Conservation (phyloP, 805 yeast species). For the Saccharomycopsis sp. region DNA sequence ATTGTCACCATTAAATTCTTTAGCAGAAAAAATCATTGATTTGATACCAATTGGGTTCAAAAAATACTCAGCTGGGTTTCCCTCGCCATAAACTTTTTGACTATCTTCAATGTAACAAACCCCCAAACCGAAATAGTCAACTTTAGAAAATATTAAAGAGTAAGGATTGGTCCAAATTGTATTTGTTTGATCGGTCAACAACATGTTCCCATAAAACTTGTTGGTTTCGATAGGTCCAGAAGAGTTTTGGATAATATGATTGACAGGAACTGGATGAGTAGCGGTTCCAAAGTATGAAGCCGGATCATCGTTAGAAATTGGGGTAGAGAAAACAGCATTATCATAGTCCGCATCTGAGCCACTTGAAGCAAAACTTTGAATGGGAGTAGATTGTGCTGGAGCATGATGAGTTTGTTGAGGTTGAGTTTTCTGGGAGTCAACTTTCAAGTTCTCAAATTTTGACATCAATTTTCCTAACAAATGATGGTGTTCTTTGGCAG, state of each 20-base stretch:
- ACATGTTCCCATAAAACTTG: slow-evolving; percentile 62
- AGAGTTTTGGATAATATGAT: slow-evolving; percentile 21
- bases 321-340: slow-evolving; percentile 28
- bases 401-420: too few species aligned
- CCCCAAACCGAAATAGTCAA: slow-evolving; percentile 45
- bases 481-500: slow-evolving; percentile 8
- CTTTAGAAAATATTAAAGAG: slow-evolving; percentile 48
- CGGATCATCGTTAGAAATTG: slow-evolving; percentile 29
- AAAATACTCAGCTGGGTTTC: slow-evolving; percentile 37
- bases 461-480: slow-evolving; percentile 7
- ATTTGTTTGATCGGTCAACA: slow-evolving; percentile 42
- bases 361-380: background rate
- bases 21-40: slow-evolving; percentile 40
- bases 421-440: background rate
- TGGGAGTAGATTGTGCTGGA: too few species aligned
- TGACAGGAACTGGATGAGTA: slow-evolving; percentile 16
- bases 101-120: slow-evolving; percentile 43
- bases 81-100: slow-evolving; percentile 59
- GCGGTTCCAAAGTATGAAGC: slow-evolving; percentile 32
- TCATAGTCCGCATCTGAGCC: slow-evolving; percentile 2
- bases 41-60: slow-evolving; percentile 49
- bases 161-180: slow-evolving; percentile 62
- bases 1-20: slow-evolving; percentile 27
- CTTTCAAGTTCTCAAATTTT: slow-evolving; percentile 6
- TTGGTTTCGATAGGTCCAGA: slow-evolving; percentile 51